Evolutionary conservation across 2,329 filamentous ascomycete genomes (phyloP).

Genomic region (Paraphaeosphaeria minitans): DNA sequence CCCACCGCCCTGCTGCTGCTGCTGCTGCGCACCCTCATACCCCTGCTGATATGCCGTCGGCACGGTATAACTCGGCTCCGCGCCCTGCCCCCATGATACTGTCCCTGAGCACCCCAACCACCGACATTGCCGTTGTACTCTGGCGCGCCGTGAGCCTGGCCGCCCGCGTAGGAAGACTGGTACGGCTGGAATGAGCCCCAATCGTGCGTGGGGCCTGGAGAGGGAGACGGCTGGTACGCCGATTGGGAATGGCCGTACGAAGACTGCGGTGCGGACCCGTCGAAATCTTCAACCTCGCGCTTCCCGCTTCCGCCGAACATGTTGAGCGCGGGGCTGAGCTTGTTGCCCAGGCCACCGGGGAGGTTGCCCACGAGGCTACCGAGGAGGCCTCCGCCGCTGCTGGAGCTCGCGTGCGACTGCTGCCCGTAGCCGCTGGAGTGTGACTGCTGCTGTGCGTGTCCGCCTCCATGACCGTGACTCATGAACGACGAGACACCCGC

Average conservation of each 20-base stretch:
- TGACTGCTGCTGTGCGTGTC: constrained; percentile 15
- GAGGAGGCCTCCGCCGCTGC: constrained; percentile 28
- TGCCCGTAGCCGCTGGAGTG: constrained; percentile 18
- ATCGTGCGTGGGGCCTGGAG: constrained; percentile 31
- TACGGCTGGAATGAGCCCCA: constrained; percentile 44
- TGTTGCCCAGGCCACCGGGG: constrained; percentile 24
- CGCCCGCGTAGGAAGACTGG: constrained; percentile 38
- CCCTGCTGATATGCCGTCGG: constrained; percentile 47
- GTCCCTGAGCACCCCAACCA: constrained; percentile 33
- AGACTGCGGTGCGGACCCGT: constrained; percentile 15
- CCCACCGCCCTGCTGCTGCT: constrained; percentile 15
- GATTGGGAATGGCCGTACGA: neutral
- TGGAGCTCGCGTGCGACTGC: constrained; percentile 17
- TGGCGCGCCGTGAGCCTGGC: constrained; percentile 22
- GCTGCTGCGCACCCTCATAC: constrained; percentile 30
- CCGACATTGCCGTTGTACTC: constrained; percentile 27
- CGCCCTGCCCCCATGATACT: constrained; percentile 41
- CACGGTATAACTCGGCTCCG: constrained; percentile 39
- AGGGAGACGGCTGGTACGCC: constrained; percentile 30
- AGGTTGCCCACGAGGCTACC: constrained; percentile 23
- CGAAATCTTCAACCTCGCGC: constrained; percentile 32
- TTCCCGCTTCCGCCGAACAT: constrained; percentile 19
- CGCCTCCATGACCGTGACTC: constrained; percentile 20
- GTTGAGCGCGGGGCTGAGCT: constrained; percentile 25
- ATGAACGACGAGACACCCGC: constrained; percentile 32